phyloP scores from a whole-genome alignment of 495 filamentous ascomycete species.

The Daldinia caldariorum region DNA sequence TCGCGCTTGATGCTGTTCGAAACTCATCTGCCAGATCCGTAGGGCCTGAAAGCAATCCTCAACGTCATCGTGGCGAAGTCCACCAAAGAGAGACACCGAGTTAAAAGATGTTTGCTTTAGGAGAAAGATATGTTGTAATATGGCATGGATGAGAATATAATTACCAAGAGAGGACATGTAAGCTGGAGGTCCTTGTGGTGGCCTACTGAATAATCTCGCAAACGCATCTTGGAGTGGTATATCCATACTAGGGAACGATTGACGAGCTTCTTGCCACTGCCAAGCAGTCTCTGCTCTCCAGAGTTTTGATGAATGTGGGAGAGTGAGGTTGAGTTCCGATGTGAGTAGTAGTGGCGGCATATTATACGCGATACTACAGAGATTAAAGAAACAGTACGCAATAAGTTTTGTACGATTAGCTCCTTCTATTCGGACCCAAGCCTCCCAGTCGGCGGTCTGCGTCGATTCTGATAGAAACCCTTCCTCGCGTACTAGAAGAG shows the following conservation, averaged over 20 bases:
- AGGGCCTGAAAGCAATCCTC: slow-evolving; percentile 67
- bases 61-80: slow-evolving; percentile 64
- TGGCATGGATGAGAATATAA: slow-evolving; percentile 73
- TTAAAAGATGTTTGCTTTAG: slow-evolving; percentile 67
- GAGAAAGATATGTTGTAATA: slow-evolving; percentile 75
- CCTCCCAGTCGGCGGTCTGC: slow-evolving; percentile 62
- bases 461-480: slow-evolving; percentile 57
- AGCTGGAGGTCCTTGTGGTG: slow-evolving; percentile 58
- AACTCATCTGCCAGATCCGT: slow-evolving; percentile 69
- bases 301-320: slow-evolving; percentile 64
- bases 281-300: slow-evolving; percentile 63
- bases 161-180: slow-evolving; percentile 70
- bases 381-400: slow-evolving; percentile 67
- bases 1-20: slow-evolving; percentile 63
- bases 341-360: slow-evolving; percentile 67
- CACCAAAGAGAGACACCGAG: slow-evolving; percentile 56
- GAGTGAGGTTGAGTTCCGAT: slow-evolving; percentile 68
- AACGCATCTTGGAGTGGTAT: slow-evolving; percentile 62
- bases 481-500: slow-evolving; percentile 64
- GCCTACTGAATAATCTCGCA: slow-evolving; percentile 57
- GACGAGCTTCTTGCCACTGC: slow-evolving; percentile 61
- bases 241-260: slow-evolving; percentile 55
- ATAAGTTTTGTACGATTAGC: slow-evolving; percentile 66
- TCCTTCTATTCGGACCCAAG: slow-evolving; percentile 66
- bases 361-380: slow-evolving; percentile 68